Evolutionary conservation across 139 green algal genomes (phyloP), one percentile per base, ranked within the genome.

Genomic region (Asterochloris erici): DNA sequence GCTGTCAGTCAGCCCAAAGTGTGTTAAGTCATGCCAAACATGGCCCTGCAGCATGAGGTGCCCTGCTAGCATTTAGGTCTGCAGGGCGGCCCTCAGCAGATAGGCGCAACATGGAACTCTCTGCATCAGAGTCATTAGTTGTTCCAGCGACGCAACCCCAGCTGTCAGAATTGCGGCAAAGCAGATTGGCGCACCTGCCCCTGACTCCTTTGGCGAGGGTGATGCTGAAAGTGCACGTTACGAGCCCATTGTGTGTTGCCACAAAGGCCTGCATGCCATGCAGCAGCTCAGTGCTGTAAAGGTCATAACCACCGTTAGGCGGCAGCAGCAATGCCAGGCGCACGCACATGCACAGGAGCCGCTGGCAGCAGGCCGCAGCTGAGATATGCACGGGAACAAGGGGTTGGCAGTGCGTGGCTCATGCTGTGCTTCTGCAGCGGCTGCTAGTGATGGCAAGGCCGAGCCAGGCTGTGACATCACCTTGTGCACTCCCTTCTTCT

Each of bases 401-500:
- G 38, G 6, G 38, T 6, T 54, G 38, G 38, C 38, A 54, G 38
- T 54, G 70, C 24, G 24, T 38, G 28, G 70, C 19, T n/a, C 24
- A 62, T 62, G 73, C 12, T 12, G 21, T 61, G 26, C 23, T 11
- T 26, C 70, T 38, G 0, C 15, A 23, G 70, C 21, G 38, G 38
- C 38, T 26, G 23, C 23, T 76, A 23, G 26, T 12, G 26, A 47
- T 23, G 12, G 73, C 54, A 23, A 26, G 21, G 23, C 28, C n/a
- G 26, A 63, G 29, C 23, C 38, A 79, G 64, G 15, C 13, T 12
- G 2, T 27, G 16, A 9, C 24, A 62, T 38, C 28, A 87, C 91
- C 12, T 91, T 86, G 88, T 96, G 90, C 60, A 93, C 87, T 19
- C 94, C 94, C 10, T 90, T 86, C 83, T 95, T 94, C 12, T 84